Percentiles rank a stretch among this genome's conserved stretches.
Conservation (phyloP, 306 rosid genomes). For the Vigna reflexopilosa region DNA sequence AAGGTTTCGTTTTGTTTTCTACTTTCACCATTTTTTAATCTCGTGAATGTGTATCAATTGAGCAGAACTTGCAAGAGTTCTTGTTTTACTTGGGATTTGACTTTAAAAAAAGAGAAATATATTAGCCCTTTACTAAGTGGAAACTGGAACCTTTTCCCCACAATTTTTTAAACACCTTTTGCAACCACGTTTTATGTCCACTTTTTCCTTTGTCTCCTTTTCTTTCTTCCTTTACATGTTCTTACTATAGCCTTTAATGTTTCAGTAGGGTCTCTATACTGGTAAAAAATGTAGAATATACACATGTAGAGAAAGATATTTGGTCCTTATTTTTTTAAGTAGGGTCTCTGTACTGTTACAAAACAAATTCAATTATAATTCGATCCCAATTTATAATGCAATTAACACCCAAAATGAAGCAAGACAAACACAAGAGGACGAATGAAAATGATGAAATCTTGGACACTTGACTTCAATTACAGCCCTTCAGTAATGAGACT, state of each 20-base stretch:
- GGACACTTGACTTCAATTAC: too few species aligned
- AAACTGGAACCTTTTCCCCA: conserved; percentile 48
- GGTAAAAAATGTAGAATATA: too few species aligned
- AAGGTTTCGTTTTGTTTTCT: neutral
- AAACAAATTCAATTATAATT: too few species aligned
- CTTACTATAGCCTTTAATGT: neutral
- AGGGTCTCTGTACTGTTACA: too few species aligned
- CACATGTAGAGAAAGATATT: too few species aligned
- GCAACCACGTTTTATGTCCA: conserved; percentile 45
- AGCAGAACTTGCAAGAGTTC: conserved; percentile 19
- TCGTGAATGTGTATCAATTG: conserved; percentile 27
- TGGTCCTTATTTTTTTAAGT: too few species aligned
- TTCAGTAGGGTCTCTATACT: too few species aligned
- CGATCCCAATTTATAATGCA: too few species aligned
- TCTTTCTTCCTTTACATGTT: conserved; percentile 21
- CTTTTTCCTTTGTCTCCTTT: conserved; percentile 42
- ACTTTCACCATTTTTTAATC: conserved; percentile 8
- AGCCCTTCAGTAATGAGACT: too few species aligned
- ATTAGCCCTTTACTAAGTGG: conserved; percentile 52
- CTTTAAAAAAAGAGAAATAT: conserved; percentile 47
- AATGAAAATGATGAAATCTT: too few species aligned
- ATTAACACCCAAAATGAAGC: too few species aligned
- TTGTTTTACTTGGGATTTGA: conserved; percentile 62
- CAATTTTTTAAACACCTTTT: conserved; percentile 45
- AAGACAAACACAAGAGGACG: too few species aligned